Percentiles rank a stretch among this genome's conserved stretches.
These are phyloP conservation scores for Persicaria tinctoria DNA, from an alignment of 148 eudicot species.

Conservation along the genomic window DNA sequence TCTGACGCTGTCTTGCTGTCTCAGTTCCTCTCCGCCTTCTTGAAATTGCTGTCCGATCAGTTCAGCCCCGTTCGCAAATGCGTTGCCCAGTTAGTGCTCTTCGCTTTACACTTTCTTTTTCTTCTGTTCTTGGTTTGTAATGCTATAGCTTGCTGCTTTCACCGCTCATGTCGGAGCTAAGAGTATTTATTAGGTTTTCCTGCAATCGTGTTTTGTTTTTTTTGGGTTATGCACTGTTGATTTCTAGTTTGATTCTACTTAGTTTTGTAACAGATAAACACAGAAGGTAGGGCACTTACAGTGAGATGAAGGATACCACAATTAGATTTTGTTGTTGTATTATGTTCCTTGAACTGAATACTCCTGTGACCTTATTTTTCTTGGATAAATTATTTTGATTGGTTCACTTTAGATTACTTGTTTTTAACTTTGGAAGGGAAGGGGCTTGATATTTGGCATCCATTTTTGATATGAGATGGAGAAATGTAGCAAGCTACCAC, in stretches of 20 bases:
- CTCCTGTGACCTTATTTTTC: background rate
- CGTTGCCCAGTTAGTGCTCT: conserved; percentile 39
- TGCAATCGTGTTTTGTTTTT: background rate
- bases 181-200: background rate
- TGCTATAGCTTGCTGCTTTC: background rate
- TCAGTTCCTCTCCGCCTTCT: conserved; percentile 39
- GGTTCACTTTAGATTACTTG: background rate
- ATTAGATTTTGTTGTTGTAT: background rate
- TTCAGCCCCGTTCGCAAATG: conserved; percentile 67
- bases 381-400: background rate
- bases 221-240: background rate
- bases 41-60: conserved; percentile 44
- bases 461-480: background rate
- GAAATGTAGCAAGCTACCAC: background rate
- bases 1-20: conserved; percentile 27
- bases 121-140: background rate
- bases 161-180: background rate
- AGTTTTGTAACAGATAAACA: background rate
- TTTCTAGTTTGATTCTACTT: background rate
- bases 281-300: background rate
- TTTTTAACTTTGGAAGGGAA: background rate
- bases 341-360: background rate
- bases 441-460: background rate
- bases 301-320: background rate
- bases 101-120: background rate